These are phyloP conservation scores for Mycena olivaceomarginata DNA, from an alignment of 768 basidiomycete species.

Conservation along the genomic window DNA sequence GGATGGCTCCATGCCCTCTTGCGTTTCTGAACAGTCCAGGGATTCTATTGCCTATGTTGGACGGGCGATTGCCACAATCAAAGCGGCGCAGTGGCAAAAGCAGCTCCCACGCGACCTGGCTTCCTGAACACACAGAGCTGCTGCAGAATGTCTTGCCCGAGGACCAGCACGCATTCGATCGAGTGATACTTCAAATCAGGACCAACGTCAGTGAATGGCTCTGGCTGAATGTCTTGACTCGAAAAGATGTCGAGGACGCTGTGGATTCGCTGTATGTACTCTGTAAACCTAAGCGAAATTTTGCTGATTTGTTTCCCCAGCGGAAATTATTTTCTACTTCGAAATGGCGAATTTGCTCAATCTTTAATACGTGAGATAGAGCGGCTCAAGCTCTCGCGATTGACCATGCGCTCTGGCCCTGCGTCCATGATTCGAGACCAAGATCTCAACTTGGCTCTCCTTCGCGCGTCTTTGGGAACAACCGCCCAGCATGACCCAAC, in stretches of 20 bases:
- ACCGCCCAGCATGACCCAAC: slow-evolving; percentile 91
- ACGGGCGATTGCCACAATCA: slow-evolving; percentile 89
- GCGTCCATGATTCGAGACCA: slow-evolving; percentile 92
- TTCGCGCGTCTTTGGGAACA: slow-evolving; percentile 92
- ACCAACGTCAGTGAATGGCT: slow-evolving; percentile 95
- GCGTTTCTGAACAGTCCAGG: slow-evolving; percentile 81
- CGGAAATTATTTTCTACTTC: slow-evolving; percentile 90
- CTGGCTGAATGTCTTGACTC: slow-evolving; percentile 92
- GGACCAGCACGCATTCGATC: slow-evolving; percentile 86
- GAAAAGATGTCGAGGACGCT: slow-evolving; percentile 88
- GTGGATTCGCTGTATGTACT: slow-evolving; percentile 87
- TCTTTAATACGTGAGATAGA: slow-evolving; percentile 92
- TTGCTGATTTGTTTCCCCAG: slow-evolving; percentile 59
- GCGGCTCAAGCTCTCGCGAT: slow-evolving; percentile 85
- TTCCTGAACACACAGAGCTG: slow-evolving; percentile 77
- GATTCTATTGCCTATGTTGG: slow-evolving; percentile 93
- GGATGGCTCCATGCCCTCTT: slow-evolving; percentile 83
- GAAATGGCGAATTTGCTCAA: slow-evolving; percentile 92
- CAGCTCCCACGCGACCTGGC: slow-evolving; percentile 84
- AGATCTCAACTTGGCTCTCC: slow-evolving; percentile 90
- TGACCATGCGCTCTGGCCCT: slow-evolving; percentile 79
- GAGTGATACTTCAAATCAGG: slow-evolving; percentile 83
- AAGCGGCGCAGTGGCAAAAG: slow-evolving; percentile 85
- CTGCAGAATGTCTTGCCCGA: slow-evolving; percentile 83
- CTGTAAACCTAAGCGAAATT: not conserved